phyloP scores from a whole-genome alignment of 1,139 yeast genomes.

The Lodderomyces beijingensis region DNA sequence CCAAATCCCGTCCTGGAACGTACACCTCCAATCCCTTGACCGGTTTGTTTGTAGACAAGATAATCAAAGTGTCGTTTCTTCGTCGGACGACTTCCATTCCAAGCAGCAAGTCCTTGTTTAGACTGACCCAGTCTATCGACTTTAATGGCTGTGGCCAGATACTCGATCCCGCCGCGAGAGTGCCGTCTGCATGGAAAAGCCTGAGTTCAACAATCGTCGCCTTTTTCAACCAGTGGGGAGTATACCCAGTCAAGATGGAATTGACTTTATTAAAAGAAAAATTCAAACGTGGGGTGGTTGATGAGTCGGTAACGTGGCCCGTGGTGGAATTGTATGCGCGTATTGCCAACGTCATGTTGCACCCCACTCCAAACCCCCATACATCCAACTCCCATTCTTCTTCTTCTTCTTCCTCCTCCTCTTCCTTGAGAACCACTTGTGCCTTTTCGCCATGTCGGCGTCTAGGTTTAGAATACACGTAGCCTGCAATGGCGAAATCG shows the following conservation, averaged over 20 bases:
- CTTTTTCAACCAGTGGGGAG: constrained; percentile 18
- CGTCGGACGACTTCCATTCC: constrained; percentile 10
- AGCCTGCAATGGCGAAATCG: constrained; percentile 32
- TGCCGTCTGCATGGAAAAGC: constrained; percentile 12
- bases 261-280: constrained; percentile 6
- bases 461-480: too few relatives aligned
- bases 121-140: constrained; percentile 28
- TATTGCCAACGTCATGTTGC: constrained; percentile 21
- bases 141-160: constrained; percentile 58
- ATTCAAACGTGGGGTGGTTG: neutral
- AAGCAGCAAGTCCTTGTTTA: constrained; percentile 9
- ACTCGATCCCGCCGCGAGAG: constrained; percentile 27
- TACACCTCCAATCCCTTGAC: constrained; percentile 42
- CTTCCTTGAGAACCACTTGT: neutral
- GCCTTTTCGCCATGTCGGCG: neutral
- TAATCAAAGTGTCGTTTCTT: neutral
- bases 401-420: neutral
- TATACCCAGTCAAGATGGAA: constrained; percentile 12
- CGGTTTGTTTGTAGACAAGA: constrained; percentile 27
- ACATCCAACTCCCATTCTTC: constrained; percentile 22
- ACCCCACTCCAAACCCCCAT: constrained; percentile 33
- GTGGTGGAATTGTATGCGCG: constrained; percentile 22
- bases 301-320: neutral
- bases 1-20: constrained; percentile 15
- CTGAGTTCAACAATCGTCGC: constrained; percentile 20